phyloP scores from a whole-genome alignment of 2,329 filamentous ascomycete species.

The Cercospora canescens region DNA sequence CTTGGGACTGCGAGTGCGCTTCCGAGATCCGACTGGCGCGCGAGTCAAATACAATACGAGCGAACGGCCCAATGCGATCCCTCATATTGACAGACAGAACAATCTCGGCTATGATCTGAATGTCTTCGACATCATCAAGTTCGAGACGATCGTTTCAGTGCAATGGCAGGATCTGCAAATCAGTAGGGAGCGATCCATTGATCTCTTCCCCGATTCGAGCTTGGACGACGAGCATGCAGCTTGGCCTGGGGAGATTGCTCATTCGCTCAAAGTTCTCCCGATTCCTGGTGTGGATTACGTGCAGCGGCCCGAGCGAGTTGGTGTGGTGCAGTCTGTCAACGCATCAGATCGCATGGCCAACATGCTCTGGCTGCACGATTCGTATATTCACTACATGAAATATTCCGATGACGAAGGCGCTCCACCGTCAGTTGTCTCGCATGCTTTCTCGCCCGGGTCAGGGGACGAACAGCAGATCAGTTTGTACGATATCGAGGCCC shows the following conservation, averaged over 20 bases:
- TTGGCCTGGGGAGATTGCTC: constrained; percentile 56
- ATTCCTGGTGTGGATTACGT: constrained; percentile 20
- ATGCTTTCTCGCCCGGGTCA: constrained; percentile 19
- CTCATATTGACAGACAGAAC: constrained; percentile 47
- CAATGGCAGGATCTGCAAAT: constrained; percentile 60
- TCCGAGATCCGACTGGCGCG: constrained; percentile 54
- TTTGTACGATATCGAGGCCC: constrained; percentile 58
- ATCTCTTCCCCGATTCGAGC: constrained; percentile 51
- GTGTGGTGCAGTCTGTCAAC: constrained; percentile 59
- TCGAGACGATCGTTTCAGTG: constrained; percentile 52
- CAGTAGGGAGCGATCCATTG: constrained; percentile 47
- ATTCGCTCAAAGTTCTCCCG: constrained; percentile 26
- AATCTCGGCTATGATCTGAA: constrained; percentile 61
- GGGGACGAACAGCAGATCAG: constrained; percentile 53
- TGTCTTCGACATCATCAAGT: constrained; percentile 53
- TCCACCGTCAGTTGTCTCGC: constrained; percentile 29
- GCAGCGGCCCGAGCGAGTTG: constrained; percentile 49
- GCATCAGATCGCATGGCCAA: constrained; percentile 57
- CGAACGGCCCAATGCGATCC: constrained; percentile 42
- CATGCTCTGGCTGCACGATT: constrained; percentile 56
- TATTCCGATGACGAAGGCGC: constrained; percentile 45
- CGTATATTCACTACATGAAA: constrained; percentile 59
- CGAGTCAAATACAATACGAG: constrained; percentile 53
- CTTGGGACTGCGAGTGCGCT: constrained; percentile 47
- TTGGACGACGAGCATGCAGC: constrained; percentile 57